Conservation (phyloP, 306 rosid genomes). For the Acacia confusa region DNA sequence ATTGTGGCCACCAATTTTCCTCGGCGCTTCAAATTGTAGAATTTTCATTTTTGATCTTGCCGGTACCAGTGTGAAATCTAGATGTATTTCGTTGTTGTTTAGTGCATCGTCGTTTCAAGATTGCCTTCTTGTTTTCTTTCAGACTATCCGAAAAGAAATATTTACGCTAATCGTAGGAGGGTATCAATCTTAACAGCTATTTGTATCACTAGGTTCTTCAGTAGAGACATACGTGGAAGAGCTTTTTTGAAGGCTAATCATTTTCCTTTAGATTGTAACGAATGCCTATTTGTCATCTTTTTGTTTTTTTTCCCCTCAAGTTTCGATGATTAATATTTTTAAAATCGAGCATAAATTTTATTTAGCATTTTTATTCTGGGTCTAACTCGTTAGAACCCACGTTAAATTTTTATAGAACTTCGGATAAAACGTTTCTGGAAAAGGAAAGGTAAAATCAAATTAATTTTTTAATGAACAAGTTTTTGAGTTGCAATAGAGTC, state of each 20-base stretch:
- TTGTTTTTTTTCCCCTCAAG: too few species aligned
- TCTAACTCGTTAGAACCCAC: neutral
- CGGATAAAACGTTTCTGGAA: neutral
- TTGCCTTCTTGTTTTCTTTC: neutral
- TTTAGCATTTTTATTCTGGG: neutral
- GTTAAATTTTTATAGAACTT: neutral
- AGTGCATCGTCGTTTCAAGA: neutral
- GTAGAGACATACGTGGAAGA: neutral
- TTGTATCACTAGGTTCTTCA: neutral
- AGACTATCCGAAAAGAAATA: neutral
- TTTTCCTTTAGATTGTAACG: neutral
- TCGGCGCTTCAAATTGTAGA: neutral
- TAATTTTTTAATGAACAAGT: neutral
- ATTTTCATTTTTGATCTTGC: neutral
- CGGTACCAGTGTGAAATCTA: neutral
- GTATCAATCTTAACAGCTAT: neutral
- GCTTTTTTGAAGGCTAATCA: neutral
- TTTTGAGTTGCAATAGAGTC: neutral
- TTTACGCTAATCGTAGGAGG: neutral
- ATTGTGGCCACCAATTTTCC: conserved; percentile 1
- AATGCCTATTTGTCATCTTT: neutral
- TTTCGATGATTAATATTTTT: neutral
- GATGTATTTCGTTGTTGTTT: neutral
- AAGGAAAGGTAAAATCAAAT: neutral
- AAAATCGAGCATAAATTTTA: neutral